Conservation (phyloP, 306 rosid genomes). For the Acacia confusa region DNA sequence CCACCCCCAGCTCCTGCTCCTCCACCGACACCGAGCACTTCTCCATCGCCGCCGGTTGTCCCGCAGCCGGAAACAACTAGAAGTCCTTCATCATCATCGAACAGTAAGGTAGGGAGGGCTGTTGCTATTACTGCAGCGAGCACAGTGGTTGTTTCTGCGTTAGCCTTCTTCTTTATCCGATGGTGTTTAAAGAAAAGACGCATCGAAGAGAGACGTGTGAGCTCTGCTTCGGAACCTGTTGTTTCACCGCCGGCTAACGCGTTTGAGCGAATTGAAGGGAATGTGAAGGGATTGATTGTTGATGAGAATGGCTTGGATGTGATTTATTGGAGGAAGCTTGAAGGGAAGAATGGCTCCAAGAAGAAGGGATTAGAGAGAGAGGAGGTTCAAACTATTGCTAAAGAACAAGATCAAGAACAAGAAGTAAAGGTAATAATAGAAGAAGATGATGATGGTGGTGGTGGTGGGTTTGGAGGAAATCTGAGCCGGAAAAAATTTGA, state of each 20-base stretch:
- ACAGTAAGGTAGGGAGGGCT: constrained; percentile 45
- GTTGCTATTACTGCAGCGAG: constrained; percentile 70
- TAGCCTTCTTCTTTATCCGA: constrained; percentile 49
- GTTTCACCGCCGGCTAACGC: constrained; percentile 29
- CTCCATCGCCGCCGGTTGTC: neutral
- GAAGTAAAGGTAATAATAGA: constrained; percentile 23
- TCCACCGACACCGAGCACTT: constrained; percentile 13
- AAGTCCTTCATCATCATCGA: constrained; percentile 48
- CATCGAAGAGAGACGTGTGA: constrained; percentile 24
- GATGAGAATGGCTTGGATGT: constrained; percentile 97
- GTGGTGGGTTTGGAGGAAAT: constrained; percentile 16
- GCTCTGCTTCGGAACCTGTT: constrained; percentile 4
- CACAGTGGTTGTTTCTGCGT: constrained; percentile 52
- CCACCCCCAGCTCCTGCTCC: constrained; percentile 41
- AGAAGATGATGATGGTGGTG: neutral
- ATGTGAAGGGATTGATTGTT: constrained; percentile 64
- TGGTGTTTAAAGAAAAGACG: constrained; percentile 39
- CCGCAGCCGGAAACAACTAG: constrained; percentile 6
- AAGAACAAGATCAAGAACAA: constrained; percentile 32
- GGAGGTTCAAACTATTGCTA: constrained; percentile 27
- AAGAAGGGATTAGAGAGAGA: constrained; percentile 40
- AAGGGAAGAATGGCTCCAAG: constrained; percentile 40
- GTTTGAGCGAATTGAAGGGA: constrained; percentile 52
- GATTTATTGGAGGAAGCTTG: constrained; percentile 81
- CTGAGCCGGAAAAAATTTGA: constrained; percentile 25